Base-by-base conservation (phyloP, 805 yeast species). In the Suhomyces emberorum region DNA sequence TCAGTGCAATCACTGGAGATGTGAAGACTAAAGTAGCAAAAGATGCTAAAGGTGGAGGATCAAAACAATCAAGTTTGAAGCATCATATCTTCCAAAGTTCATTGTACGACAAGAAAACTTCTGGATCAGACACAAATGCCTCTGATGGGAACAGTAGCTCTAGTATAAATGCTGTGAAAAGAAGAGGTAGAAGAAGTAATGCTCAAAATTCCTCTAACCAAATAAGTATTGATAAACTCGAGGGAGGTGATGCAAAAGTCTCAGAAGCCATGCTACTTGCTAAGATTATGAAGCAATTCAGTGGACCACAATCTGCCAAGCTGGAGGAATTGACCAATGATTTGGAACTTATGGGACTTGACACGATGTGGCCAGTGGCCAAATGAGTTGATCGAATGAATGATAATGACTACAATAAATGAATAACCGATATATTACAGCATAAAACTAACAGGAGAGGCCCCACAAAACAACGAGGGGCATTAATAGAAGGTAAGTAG, bases 281-380 rank as follows among this genome's bases (percentile, higher is more conserved):
- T 5, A 64, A 62, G 46, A 67, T 68, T 35, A 60, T 62, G 65
- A 68, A 68, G 45, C 69, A 65, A 35, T 69, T 64, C 35, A 47
- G 43, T 11, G 72, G 72, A 2, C 72, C 72, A 4, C 62, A 57
- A 19, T 46, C 61, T 6, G 65, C 59, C 3, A 57, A 41, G 21
- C 43, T 46, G 3, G 66, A 65, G 11, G 70, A 69, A 39, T 46
- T 65, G 24, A 38, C 43, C 7, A 44, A 52, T 30, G 74, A 69
- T 44, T 56, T 67, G 27, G 62, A 61, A 9, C 42, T 47, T 32
- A 59, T 69, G 52, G 69, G 70, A 3, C 48, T 67, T 21, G 40
- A 54, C 12, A 56, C 64, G 2, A 58, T 48, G 35, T 68, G 72
- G 72, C 63, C 69, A 6, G 43, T 54, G 7, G 34, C 24, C 18